Evolutionary conservation across 306 rosid genomes (phyloP).

Genomic region (Cucurbita moschata): DNA sequence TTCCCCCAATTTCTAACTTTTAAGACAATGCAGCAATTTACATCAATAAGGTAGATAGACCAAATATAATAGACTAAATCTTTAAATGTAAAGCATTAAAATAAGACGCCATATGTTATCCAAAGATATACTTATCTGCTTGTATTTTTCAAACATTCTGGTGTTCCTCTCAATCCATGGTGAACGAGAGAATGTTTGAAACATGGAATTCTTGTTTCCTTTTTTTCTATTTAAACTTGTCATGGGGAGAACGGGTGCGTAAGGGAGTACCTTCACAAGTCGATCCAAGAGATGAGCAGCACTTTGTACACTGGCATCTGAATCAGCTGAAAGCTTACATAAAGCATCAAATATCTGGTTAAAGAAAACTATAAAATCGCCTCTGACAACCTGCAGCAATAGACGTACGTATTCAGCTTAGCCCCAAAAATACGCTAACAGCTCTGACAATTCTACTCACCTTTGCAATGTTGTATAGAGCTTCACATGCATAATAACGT

Average conservation of each 20-base stretch:
- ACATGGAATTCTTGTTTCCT: background rate
- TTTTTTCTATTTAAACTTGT: background rate
- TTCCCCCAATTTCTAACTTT: background rate
- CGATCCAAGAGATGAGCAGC: constrained; percentile 97
- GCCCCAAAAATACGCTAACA: constrained; percentile 5
- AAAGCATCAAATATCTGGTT: constrained; percentile 95
- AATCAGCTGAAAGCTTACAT: constrained; percentile 96
- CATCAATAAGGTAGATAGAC: background rate
- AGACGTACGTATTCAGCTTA: constrained; percentile 18
- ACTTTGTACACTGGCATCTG: constrained; percentile 91
- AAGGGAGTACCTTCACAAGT: constrained; percentile 68
- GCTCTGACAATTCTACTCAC: constrained; percentile 32
- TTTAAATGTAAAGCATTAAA: background rate
- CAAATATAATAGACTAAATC: background rate
- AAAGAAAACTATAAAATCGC: constrained; percentile 90
- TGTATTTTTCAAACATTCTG: background rate
- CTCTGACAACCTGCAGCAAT: constrained; percentile 82
- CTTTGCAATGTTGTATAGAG: constrained; percentile 94
- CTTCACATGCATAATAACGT: constrained; percentile 98
- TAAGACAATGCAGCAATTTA: background rate
- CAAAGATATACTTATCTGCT: background rate
- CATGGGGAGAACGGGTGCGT: background rate
- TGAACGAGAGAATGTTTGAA: background rate
- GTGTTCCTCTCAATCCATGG: background rate
- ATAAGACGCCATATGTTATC: background rate